Conservation (phyloP, 1,284 basidiomycete genomes). For the Leccinum griseonigrum region DNA sequence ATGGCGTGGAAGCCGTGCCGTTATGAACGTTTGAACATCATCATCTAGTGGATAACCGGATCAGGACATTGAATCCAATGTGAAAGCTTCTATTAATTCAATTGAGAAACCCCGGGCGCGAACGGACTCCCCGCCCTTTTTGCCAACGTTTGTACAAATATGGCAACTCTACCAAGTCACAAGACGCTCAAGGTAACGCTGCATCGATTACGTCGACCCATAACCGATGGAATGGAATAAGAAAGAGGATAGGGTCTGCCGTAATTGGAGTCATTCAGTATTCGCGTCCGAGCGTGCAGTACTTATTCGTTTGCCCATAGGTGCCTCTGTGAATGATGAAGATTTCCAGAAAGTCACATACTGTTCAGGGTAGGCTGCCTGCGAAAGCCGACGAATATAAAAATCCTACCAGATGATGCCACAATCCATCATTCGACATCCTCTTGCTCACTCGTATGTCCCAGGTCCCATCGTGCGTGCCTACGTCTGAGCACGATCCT, state of each 20-base stretch:
- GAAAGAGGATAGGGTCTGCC: neutral
- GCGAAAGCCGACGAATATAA: constrained; percentile 9
- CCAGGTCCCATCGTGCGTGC: constrained; percentile 15
- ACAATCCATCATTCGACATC: constrained; percentile 2
- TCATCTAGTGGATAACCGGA: neutral
- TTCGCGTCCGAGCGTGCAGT: neutral
- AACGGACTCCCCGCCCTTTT: neutral
- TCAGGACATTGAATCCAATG: neutral
- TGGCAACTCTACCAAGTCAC: neutral
- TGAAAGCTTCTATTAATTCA: neutral
- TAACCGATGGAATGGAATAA: constrained; percentile 9
- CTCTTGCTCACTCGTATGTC: constrained; percentile 18
- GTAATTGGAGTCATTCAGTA: constrained; percentile 1
- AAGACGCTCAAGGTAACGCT: neutral
- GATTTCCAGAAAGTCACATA: neutral
- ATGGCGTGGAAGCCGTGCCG: neutral
- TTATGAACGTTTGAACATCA: neutral
- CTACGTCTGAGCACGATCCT: constrained; percentile 23
- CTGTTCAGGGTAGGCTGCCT: constrained; percentile 1
- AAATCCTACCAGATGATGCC: neutral
- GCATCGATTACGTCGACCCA: constrained; percentile 13
- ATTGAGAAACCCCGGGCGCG: neutral
- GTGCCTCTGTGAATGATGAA: constrained; percentile 4
- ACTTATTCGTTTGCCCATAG: neutral
- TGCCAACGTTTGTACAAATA: neutral